These are phyloP conservation scores for Purshia tridentata DNA, from an alignment of 306 rosid species.

Conservation along the genomic window DNA sequence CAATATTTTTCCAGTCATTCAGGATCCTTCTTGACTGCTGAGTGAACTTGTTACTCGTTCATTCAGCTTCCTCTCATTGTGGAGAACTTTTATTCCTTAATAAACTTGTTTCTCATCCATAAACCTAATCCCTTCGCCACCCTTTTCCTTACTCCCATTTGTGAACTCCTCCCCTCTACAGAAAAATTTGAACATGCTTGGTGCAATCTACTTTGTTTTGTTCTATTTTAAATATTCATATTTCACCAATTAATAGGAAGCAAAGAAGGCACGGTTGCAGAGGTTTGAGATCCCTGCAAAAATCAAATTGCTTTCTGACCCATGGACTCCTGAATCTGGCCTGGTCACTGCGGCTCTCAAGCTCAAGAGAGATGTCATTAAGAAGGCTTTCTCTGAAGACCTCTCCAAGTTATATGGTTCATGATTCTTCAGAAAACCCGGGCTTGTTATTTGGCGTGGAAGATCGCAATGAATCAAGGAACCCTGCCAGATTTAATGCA, in stretches of 20 bases:
- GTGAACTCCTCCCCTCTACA: too few species aligned
- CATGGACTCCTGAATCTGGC: conserved; percentile 91
- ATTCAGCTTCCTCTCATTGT: too few species aligned
- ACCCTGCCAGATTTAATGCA: conserved; percentile 4
- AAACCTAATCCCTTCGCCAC: too few species aligned
- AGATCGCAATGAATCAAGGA: neutral
- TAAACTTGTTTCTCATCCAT: too few species aligned
- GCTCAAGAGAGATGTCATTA: conserved; percentile 80
- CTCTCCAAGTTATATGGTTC: conserved; percentile 56
- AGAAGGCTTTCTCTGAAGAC: conserved; percentile 66
- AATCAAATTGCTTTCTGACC: conserved; percentile 59
- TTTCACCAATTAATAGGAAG: conserved; percentile 55
- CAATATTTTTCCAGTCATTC: neutral
- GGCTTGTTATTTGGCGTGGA: neutral
- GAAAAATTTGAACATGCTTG: neutral
- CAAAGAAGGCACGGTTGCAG: conserved; percentile 71
- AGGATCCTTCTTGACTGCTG: neutral
- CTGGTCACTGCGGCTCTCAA: conserved; percentile 95
- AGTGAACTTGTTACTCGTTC: neutral
- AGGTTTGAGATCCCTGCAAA: conserved; percentile 88
- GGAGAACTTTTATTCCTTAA: too few species aligned
- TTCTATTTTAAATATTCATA: conserved; percentile 4
- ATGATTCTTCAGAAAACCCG: conserved; percentile 20
- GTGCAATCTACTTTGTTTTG: neutral
- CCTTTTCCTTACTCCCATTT: too few species aligned